Percentiles rank a stretch among this genome's conserved stretches.
These are phyloP conservation scores for Trichoderma sp. DNA, from an alignment of 2,329 filamentous ascomycete species.

Conservation along the genomic window DNA sequence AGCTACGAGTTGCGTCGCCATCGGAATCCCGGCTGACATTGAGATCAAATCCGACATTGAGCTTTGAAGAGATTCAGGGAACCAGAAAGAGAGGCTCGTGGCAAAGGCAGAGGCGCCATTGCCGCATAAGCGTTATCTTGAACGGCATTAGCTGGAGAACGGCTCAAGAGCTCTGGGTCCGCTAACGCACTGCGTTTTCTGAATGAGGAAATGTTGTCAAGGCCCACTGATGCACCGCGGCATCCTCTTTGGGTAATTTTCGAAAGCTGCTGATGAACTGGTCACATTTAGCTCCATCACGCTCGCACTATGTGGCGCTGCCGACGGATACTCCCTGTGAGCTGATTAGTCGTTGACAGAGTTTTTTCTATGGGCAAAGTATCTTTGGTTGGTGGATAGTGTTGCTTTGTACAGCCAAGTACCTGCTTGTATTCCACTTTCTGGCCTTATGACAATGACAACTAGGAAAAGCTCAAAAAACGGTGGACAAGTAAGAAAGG, in stretches of 20 bases:
- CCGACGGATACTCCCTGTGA: not conserved
- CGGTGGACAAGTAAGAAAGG: not conserved
- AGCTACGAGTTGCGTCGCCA: not conserved
- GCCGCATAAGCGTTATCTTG: not conserved
- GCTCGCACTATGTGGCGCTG: not conserved
- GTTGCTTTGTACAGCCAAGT: not conserved
- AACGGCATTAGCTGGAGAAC: not conserved
- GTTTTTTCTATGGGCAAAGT: not conserved
- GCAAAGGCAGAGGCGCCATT: not conserved
- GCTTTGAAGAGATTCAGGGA: not conserved
- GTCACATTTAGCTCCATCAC: not conserved
- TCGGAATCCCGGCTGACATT: not conserved
- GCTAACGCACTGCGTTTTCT: conserved; percentile 9
- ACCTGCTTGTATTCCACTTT: not conserved
- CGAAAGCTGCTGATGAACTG: not conserved
- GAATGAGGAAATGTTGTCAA: not conserved
- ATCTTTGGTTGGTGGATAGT: not conserved
- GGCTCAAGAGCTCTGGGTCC: not conserved
- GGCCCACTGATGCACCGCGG: not conserved
- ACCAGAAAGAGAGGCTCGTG: not conserved
- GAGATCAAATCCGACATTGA: not conserved
- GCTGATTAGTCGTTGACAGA: not conserved
- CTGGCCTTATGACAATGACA: not conserved
- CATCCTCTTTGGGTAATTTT: not conserved
- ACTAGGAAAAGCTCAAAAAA: not conserved